These are phyloP conservation scores for Backusella macrospora DNA, from an alignment of 192 early-diverging fungal species.

Conservation along the genomic window DNA sequence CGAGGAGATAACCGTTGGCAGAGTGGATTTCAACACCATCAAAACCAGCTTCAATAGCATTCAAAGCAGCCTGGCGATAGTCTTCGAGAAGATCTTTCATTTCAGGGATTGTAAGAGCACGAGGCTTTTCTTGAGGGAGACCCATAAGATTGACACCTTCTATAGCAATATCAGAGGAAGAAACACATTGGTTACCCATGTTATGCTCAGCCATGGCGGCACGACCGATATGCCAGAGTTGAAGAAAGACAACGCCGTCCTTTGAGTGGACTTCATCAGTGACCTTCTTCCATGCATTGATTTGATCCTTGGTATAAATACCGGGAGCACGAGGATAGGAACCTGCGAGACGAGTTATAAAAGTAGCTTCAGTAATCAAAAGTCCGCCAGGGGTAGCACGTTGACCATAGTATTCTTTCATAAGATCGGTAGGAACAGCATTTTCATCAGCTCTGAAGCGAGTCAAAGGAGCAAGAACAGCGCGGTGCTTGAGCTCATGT, in stretches of 20 bases:
- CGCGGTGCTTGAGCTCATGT: slow-evolving; percentile 10
- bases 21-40: no score
- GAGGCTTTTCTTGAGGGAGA: slow-evolving; percentile 13
- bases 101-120: slow-evolving; percentile 24
- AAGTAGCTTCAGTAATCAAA: slow-evolving; percentile 27
- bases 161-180: slow-evolving; percentile 25
- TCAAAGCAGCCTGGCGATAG: slow-evolving; percentile 55
- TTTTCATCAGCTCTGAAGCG: not conserved
- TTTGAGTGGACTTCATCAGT: slow-evolving; percentile 59
- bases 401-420: slow-evolving; percentile 16
- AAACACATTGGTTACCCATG: slow-evolving; percentile 7
- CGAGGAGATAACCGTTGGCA: slow-evolving; percentile 89
- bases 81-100: not conserved
- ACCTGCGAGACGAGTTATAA: slow-evolving; percentile 13
- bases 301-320: slow-evolving; percentile 44
- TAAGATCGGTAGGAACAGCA: slow-evolving; percentile 18
- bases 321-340: slow-evolving; percentile 31
- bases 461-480: slow-evolving; percentile 21
- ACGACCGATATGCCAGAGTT: slow-evolving; percentile 53
- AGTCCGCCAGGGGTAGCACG: slow-evolving; percentile 18
- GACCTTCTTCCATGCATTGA: slow-evolving; percentile 51
- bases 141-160: slow-evolving; percentile 13
- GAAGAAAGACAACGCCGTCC: slow-evolving; percentile 54
- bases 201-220: not conserved
- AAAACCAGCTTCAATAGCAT: slow-evolving; percentile 74